Conservation (phyloP, 805 yeast genomes). For the Cyberlindnera bimundalis region DNA sequence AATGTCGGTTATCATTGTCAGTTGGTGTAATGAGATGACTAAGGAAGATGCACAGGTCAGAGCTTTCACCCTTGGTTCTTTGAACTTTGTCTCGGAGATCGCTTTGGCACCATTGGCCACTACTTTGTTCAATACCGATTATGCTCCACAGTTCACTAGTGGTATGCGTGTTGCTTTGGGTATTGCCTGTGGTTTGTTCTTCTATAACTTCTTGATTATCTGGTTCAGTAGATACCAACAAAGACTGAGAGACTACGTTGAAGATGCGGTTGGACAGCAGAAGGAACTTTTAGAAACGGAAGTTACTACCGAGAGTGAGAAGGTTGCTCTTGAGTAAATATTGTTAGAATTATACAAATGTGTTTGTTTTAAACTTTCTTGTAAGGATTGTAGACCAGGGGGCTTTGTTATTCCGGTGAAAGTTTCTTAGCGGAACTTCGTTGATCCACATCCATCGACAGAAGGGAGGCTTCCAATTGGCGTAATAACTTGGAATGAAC, state of each 20-base stretch:
- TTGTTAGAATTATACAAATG: too few species aligned
- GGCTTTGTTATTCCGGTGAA: too few species aligned
- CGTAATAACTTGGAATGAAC: too few species aligned
- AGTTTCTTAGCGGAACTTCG: too few species aligned
- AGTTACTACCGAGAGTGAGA: not conserved
- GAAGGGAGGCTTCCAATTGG: too few species aligned
- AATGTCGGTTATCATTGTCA: slow-evolving; percentile 18
- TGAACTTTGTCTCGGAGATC: slow-evolving; percentile 20
- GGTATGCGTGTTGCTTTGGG: slow-evolving; percentile 19
- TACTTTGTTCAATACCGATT: slow-evolving; percentile 19
- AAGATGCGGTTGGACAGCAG: slow-evolving; percentile 2
- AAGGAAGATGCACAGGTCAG: slow-evolving; percentile 26
- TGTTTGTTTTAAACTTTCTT: too few species aligned
- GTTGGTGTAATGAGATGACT: slow-evolving; percentile 26
- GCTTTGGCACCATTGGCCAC: slow-evolving; percentile 19
- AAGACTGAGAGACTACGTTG: slow-evolving; percentile 18
- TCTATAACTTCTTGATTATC: slow-evolving; percentile 17
- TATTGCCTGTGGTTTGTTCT: slow-evolving; percentile 10
- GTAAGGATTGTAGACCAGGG: too few species aligned
- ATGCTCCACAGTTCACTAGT: slow-evolving; percentile 17
- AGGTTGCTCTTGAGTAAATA: not conserved
- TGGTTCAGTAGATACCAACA: slow-evolving; percentile 23
- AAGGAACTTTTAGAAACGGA: not conserved
- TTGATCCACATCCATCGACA: too few species aligned
- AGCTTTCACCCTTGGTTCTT: slow-evolving; percentile 23